Evolutionary conservation across 176 grass and related monocot genomes (phyloP).

Genomic region (Zizania latifolia): DNA sequence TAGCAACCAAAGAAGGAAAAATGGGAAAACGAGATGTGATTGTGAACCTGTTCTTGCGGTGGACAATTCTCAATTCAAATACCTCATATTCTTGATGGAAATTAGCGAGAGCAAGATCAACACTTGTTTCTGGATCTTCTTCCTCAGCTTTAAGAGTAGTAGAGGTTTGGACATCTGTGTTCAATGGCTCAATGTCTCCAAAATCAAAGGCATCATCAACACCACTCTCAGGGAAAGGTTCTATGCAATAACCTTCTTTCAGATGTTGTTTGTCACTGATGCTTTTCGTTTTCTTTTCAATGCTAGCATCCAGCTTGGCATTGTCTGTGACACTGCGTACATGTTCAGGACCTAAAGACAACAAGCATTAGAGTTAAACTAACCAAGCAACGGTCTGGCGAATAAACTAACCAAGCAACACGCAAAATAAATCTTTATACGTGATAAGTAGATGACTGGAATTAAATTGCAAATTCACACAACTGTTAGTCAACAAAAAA

Average conservation of each 20-base stretch:
- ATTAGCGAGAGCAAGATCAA: constrained; percentile 56
- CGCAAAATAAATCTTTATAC: neutral
- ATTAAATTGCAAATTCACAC: neutral
- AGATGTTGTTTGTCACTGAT: constrained; percentile 30
- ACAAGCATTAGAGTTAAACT: constrained; percentile 4
- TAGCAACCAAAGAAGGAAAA: neutral
- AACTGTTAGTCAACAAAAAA: neutral
- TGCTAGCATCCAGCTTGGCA: constrained; percentile 5
- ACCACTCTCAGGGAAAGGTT: constrained; percentile 43
- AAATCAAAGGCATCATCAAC: constrained; percentile 43
- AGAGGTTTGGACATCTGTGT: constrained; percentile 33
- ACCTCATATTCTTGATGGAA: constrained; percentile 73
- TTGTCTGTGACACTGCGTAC: constrained; percentile 10
- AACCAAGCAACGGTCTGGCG: neutral
- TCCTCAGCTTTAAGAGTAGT: constrained; percentile 38
- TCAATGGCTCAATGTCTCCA: constrained; percentile 29
- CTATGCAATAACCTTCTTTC: constrained; percentile 40
- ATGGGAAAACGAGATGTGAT: constrained; percentile 24
- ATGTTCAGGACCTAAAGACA: constrained; percentile 37
- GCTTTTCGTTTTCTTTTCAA: constrained; percentile 39
- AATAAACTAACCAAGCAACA: constrained; percentile 5
- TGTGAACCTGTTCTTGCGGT: constrained; percentile 94
- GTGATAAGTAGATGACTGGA: neutral
- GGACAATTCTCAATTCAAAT: constrained; percentile 97
- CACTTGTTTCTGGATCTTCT: constrained; percentile 48